These are phyloP conservation scores for Tricholoma terreum DNA, from an alignment of 768 basidiomycete genomes.

Conservation along the genomic window DNA sequence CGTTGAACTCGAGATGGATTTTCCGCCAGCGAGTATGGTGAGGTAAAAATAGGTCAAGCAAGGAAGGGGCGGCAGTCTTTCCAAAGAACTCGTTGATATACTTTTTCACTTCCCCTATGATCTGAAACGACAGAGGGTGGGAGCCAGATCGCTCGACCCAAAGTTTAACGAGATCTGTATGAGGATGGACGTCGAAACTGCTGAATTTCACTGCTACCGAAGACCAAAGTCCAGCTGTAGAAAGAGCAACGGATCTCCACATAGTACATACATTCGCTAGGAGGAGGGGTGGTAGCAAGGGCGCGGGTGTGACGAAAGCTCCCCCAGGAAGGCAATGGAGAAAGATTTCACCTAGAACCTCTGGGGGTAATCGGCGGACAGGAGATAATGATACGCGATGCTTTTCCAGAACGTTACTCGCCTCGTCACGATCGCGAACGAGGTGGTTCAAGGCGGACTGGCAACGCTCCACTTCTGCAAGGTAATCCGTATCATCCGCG, in stretches of 20 bases:
- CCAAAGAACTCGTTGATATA: neutral
- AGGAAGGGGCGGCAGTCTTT: conserved; percentile 11
- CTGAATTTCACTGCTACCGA: conserved; percentile 15
- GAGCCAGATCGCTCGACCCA: conserved; percentile 27
- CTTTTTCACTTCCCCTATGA: conserved; percentile 7
- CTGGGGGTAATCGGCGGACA: conserved; percentile 22
- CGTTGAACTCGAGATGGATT: conserved; percentile 21
- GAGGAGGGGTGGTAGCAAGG: conserved; percentile 7
- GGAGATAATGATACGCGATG: conserved; percentile 19
- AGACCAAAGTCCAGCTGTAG: conserved; percentile 21
- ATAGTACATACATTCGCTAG: conserved; percentile 20
- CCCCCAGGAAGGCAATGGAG: conserved; percentile 13
- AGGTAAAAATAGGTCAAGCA: conserved; percentile 22
- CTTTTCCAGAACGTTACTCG: conserved; percentile 10
- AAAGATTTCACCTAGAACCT: conserved; percentile 25
- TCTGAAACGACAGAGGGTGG: conserved; percentile 22
- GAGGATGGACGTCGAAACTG: conserved; percentile 6
- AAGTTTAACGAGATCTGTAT: conserved; percentile 14
- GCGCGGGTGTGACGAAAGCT: conserved; percentile 5
- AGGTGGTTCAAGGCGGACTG: conserved; percentile 11
- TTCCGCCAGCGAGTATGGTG: conserved; percentile 25
- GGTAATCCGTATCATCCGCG: conserved; percentile 5
- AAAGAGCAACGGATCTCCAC: conserved; percentile 22
- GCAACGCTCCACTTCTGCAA: conserved; percentile 11
- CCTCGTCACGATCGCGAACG: conserved; percentile 9